Evolutionary conservation across 2,329 filamentous ascomycete species (phyloP).

Genomic region (Fusarium papillatum): DNA sequence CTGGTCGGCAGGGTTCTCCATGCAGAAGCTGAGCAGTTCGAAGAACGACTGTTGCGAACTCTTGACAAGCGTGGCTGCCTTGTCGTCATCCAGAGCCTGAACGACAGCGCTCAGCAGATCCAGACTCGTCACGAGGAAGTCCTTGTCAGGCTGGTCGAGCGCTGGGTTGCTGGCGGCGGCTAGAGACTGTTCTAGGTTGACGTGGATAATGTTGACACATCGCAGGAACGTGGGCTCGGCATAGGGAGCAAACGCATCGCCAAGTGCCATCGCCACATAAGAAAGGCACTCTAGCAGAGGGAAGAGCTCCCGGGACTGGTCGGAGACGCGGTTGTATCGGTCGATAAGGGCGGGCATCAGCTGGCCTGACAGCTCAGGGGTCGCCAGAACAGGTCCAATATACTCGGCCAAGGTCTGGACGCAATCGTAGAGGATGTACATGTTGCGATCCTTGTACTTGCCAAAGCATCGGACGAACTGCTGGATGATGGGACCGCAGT

Average conservation of each 20-base stretch:
- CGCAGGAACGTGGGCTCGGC: conserved; percentile 88
- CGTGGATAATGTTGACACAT: conserved; percentile 92
- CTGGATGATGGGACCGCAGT: conserved; percentile 89
- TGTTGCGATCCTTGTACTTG: conserved; percentile 98
- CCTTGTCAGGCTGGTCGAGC: conserved; percentile 90
- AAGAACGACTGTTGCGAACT: conserved; percentile 88
- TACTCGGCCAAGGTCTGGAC: conserved; percentile 97
- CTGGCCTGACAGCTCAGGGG: conserved; percentile 82
- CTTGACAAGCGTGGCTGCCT: conserved; percentile 82
- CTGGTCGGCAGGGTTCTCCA: conserved; percentile 92
- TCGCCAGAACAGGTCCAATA: conserved; percentile 85
- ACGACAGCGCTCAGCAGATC: conserved; percentile 95
- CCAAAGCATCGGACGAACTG: conserved; percentile 94
- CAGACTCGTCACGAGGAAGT: conserved; percentile 95
- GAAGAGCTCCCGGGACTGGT: conserved; percentile 94
- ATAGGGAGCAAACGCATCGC: conserved; percentile 85
- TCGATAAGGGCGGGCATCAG: conserved; percentile 95
- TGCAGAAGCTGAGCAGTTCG: conserved; percentile 89
- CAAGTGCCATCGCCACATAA: conserved; percentile 91
- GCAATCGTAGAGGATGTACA: conserved; percentile 99
- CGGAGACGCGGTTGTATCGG: conserved; percentile 87
- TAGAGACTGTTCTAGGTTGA: conserved; percentile 87
- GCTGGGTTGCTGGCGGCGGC: conserved; percentile 76
- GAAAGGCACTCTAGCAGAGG: conserved; percentile 96
- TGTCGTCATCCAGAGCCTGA: conserved; percentile 83